Evolutionary conservation across 345 rosid genomes (phyloP).

Genomic region (Citrus medica): DNA sequence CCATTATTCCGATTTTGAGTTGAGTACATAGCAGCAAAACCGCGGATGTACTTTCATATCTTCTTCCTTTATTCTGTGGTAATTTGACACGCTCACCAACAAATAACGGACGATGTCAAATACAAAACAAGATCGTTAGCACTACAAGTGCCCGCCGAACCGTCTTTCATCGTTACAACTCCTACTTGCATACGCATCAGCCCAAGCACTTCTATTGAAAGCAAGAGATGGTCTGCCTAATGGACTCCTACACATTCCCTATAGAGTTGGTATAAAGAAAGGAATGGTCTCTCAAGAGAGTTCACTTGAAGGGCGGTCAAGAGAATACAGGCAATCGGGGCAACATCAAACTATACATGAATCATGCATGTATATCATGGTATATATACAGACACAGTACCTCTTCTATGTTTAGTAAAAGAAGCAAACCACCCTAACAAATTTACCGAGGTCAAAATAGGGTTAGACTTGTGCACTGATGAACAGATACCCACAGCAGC

Average conservation of each 20-base stretch:
- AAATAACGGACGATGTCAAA: too few relatives aligned
- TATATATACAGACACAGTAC: neutral
- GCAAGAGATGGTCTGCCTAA: neutral
- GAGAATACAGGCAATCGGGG: neutral
- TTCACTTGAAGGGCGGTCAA: neutral
- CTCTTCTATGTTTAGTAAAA: neutral
- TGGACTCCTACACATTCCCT: neutral
- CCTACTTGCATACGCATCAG: neutral
- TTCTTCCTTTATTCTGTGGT: neutral
- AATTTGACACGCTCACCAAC: neutral
- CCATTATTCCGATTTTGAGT: too few relatives aligned
- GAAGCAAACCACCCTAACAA: neutral
- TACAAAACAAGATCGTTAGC: neutral
- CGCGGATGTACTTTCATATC: too few relatives aligned
- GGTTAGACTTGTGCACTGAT: neutral
- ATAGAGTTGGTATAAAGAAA: neutral
- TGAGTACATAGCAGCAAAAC: too few relatives aligned
- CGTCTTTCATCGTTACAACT: neutral
- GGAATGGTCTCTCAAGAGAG: neutral
- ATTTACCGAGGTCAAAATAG: neutral
- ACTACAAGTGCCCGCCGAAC: neutral
- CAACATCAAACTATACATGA: neutral
- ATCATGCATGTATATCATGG: neutral
- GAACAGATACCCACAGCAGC: constrained; percentile 1
- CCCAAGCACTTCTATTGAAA: neutral